A percentile compares a stretch with the other conserved stretches of the same genome.
Conservation (phyloP, 163 green algal species). For the Chloromonas sp. region DNA sequence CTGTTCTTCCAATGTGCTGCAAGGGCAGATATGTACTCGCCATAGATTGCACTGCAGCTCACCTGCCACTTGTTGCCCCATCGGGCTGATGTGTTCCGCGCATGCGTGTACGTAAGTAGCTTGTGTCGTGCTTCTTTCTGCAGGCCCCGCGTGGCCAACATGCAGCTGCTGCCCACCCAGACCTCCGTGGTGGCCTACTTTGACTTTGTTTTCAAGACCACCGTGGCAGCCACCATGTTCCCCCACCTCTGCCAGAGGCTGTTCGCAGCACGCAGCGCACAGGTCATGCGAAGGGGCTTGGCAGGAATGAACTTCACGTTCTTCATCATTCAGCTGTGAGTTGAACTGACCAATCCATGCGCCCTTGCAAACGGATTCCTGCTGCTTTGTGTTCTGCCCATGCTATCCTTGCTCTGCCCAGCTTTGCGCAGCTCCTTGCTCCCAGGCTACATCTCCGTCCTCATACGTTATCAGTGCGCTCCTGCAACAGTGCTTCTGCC, state of each 20-base stretch:
- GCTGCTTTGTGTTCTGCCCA: too few species aligned
- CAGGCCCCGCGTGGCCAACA: not conserved
- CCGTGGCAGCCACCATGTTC: constrained; percentile 42
- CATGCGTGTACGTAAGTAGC: too few species aligned
- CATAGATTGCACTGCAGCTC: too few species aligned
- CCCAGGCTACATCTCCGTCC: too few species aligned
- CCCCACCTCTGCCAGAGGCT: constrained; percentile 36
- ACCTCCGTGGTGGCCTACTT: constrained; percentile 33
- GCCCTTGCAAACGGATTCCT: not conserved
- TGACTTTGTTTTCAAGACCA: constrained; percentile 44
- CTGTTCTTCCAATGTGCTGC: too few species aligned
- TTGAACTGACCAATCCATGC: not conserved
- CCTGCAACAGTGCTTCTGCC: too few species aligned
- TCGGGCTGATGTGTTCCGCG: too few species aligned
- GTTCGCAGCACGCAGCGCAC: constrained; percentile 18
- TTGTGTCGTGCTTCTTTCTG: not conserved
- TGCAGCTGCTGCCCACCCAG: constrained; percentile 31
- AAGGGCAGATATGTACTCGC: too few species aligned
- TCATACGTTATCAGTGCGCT: too few species aligned
- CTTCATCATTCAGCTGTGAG: constrained; percentile 36
- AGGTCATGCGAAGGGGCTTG: constrained; percentile 33
- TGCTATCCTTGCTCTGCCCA: too few species aligned
- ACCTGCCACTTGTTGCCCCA: too few species aligned
- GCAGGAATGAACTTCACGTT: constrained; percentile 40
- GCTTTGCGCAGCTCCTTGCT: too few species aligned